Evolutionary conservation across 2,329 filamentous ascomycete genomes (phyloP).

Genomic region (Cladosporium sp.): DNA sequence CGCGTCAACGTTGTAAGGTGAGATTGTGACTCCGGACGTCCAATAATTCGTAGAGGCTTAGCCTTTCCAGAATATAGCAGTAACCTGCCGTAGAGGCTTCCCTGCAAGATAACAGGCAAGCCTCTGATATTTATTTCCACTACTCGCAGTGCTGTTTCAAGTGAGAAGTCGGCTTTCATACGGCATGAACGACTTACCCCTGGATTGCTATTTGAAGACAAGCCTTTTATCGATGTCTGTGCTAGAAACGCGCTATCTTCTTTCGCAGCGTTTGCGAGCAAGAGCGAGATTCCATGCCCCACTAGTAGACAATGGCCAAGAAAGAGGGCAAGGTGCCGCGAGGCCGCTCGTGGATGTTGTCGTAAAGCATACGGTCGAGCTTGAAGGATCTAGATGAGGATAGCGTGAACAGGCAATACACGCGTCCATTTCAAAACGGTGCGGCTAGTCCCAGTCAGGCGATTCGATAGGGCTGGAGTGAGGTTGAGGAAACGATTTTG

Average conservation of each 20-base stretch:
- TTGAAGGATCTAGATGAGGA: neutral
- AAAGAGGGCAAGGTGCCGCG: neutral
- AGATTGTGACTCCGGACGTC: no score
- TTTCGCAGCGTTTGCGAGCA: neutral
- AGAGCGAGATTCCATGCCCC: neutral
- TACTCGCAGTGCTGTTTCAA: no score
- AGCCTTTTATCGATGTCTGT: constrained; percentile 2
- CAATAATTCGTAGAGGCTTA: no score
- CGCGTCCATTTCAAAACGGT: neutral
- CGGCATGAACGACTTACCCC: neutral
- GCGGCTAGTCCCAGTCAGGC: constrained; percentile 4
- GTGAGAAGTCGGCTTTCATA: neutral
- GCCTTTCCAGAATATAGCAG: no score
- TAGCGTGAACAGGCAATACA: neutral
- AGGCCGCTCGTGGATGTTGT: neutral
- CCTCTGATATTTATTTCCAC: no score
- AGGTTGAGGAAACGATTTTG: neutral
- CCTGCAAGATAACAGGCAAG: no score
- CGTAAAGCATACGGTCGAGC: neutral
- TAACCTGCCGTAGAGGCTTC: no score
- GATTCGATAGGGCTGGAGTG: neutral
- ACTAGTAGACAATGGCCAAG: neutral
- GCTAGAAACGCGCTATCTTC: neutral
- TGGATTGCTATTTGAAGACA: neutral
- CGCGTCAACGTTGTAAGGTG: no score